A percentile compares a stretch with the other conserved stretches of the same genome.
Conservation (phyloP, 768 basidiomycete genomes). For the Rossbeevera mucosa region DNA sequence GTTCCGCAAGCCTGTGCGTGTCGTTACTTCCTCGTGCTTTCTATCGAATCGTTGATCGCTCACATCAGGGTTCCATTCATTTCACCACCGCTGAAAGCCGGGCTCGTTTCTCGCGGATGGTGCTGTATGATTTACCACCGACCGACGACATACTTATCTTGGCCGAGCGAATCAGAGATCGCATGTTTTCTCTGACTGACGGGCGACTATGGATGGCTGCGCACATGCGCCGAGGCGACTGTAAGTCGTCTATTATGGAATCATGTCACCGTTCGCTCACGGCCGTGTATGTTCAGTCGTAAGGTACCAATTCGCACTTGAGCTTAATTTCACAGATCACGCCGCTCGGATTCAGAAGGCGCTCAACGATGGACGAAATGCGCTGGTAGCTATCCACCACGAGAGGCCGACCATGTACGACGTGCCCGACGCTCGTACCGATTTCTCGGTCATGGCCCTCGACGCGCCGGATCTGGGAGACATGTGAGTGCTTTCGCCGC, state of each 20-base stretch:
- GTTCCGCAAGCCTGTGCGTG: conserved; percentile 36
- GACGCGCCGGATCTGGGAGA: conserved; percentile 24
- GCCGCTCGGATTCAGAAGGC: conserved; percentile 29
- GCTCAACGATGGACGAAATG: conserved; percentile 17
- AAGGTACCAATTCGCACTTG: conserved; percentile 33
- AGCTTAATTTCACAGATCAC: conserved; percentile 30
- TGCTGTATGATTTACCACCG: conserved; percentile 30
- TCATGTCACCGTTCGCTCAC: neutral
- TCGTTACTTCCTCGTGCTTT: neutral
- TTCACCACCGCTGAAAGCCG: conserved; percentile 32
- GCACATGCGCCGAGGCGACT: conserved; percentile 44
- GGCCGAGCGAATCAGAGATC: conserved; percentile 27
- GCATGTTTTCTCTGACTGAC: conserved; percentile 26
- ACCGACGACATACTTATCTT: conserved; percentile 24
- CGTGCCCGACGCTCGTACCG: conserved; percentile 18
- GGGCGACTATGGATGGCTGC: conserved; percentile 42
- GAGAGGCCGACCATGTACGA: conserved; percentile 15
- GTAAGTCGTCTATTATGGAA: conserved; percentile 20
- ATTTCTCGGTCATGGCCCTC: conserved; percentile 18
- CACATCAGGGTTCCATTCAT: conserved; percentile 28
- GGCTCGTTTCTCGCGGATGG: conserved; percentile 27
- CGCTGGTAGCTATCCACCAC: conserved; percentile 20
- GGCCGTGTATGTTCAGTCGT: conserved; percentile 20
- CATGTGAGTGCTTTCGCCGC: conserved; percentile 9
- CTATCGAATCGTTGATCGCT: neutral